A percentile compares a stretch with the other conserved stretches of the same genome.
Conservation (phyloP, 371 early-diverging fungal species). For the Saksenaea oblongispora region DNA sequence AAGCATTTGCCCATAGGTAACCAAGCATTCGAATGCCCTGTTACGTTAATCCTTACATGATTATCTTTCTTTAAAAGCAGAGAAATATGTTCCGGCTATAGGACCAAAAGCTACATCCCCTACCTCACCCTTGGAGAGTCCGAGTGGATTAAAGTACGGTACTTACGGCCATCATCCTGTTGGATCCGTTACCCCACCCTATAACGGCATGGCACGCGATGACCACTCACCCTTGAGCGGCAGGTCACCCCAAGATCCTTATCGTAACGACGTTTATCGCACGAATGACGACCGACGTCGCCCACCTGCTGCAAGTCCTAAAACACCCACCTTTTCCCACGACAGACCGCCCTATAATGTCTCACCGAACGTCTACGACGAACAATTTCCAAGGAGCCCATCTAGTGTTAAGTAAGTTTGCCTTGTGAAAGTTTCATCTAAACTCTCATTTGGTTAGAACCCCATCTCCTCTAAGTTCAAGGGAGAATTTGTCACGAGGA, state of each 20-base stretch:
- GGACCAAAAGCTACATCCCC: not conserved
- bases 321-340: conserved; percentile 15
- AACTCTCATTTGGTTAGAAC: not conserved
- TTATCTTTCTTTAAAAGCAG: not conserved
- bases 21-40: not conserved
- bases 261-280: not conserved
- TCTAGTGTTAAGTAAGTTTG: not conserved
- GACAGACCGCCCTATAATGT: not conserved
- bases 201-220: not conserved
- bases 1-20: not conserved
- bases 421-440: not conserved
- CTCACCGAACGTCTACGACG: not conserved
- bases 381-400: not conserved
- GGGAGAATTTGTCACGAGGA: conserved; percentile 1
- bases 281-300: not conserved
- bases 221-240: not conserved
- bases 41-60: not conserved
- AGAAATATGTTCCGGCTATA: not conserved
- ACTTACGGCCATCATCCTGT: not conserved
- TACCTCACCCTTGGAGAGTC: not conserved
- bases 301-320: conserved; percentile 9
- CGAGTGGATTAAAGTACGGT: not conserved
- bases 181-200: not conserved
- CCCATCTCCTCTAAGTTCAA: not conserved
- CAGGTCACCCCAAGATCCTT: not conserved